Percentiles rank a stretch among this genome's conserved stretches.
phyloP scores from a whole-genome alignment of 1,284 basidiomycete genomes.

The Volvariella volvacea region DNA sequence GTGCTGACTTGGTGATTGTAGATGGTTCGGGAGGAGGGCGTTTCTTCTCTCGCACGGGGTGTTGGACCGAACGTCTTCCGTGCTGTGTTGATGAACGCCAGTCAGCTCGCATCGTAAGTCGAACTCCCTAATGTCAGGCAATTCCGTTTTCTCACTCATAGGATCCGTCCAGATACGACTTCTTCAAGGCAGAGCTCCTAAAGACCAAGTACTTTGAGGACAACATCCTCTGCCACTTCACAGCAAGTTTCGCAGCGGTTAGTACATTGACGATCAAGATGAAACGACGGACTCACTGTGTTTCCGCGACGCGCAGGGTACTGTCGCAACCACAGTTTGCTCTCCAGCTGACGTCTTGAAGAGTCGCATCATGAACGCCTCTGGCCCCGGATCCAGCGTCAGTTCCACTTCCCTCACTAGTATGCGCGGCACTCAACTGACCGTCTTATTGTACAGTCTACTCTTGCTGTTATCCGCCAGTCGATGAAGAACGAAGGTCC shows the following conservation, averaged over 20 bases:
- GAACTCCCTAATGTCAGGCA: neutral
- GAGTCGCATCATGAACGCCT: slow-evolving; percentile 87
- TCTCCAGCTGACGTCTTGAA: slow-evolving; percentile 91
- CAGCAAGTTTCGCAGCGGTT: slow-evolving; percentile 81
- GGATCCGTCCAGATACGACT: slow-evolving; percentile 72
- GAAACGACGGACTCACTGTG: neutral
- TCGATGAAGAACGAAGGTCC: slow-evolving; percentile 77
- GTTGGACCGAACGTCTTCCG: slow-evolving; percentile 82
- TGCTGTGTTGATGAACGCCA: slow-evolving; percentile 86
- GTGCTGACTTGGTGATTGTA: slow-evolving; percentile 19
- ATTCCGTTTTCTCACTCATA: slow-evolving; percentile 1
- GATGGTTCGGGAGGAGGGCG: slow-evolving; percentile 84
- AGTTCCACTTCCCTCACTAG: slow-evolving; percentile 17
- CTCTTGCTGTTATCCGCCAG: slow-evolving; percentile 61
- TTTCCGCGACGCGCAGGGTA: slow-evolving; percentile 46
- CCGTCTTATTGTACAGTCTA: slow-evolving; percentile 40
- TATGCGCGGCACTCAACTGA: neutral
- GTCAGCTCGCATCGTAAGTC: slow-evolving; percentile 82
- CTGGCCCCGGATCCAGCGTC: slow-evolving; percentile 70
- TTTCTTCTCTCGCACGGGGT: slow-evolving; percentile 70
- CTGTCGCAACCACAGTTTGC: slow-evolving; percentile 90
- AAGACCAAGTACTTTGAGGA: slow-evolving; percentile 69
- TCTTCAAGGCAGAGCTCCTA: slow-evolving; percentile 79
- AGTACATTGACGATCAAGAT: slow-evolving; percentile 16
- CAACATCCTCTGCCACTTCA: slow-evolving; percentile 77